Base-by-base conservation (phyloP, 306 rosid species). In the Vicia villosa region DNA sequence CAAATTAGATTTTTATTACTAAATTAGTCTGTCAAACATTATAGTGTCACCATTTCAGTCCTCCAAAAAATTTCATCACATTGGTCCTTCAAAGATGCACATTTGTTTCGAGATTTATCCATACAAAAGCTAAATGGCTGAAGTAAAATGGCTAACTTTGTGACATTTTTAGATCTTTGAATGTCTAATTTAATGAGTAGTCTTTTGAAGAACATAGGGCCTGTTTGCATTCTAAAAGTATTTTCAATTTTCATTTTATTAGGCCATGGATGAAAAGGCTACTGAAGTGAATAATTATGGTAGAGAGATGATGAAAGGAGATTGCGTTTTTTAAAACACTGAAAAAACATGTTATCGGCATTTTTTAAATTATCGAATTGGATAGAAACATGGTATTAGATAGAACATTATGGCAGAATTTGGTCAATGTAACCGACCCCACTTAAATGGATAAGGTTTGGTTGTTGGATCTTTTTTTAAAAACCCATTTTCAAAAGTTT, bases 61-160 rank as follows among this genome's bases (percentile, higher is more conserved):
- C 42, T 58, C 38, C 63, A 26, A 15, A 32, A 10, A 32, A n/a
- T 32, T 30, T 58, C 24, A 60, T 14, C 45, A 34, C 41, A 1
- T 15, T 60, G 13, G 45, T 60, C 45, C 64, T 7, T 60, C 15
- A 59, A 59, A 16, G 19, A 60, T 60, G 11, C 66, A 60, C 46
- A 36, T 13, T 10, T 32, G 45, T 60, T 28, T 59, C 28, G 5
- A 34, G 38, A 34, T 34, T 34, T 34, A 34, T 34, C 38, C 38
- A 34, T 34, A 34, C 38, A 34, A 34, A 34, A 34, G 38, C 38
- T 34, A 34, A 34, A 3, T 7, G 38, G 38, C 1, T 8, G n/a
- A 34, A 34, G 38, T 8, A 34, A 34, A 34, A 34, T 1, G 37
- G 37, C 2, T 8, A 59, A 37, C 8, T 59, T 32, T 32, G 7